These are phyloP conservation scores for Aspergillus phoenicis DNA, from an alignment of 2,329 filamentous ascomycete genomes.

Conservation along the genomic window DNA sequence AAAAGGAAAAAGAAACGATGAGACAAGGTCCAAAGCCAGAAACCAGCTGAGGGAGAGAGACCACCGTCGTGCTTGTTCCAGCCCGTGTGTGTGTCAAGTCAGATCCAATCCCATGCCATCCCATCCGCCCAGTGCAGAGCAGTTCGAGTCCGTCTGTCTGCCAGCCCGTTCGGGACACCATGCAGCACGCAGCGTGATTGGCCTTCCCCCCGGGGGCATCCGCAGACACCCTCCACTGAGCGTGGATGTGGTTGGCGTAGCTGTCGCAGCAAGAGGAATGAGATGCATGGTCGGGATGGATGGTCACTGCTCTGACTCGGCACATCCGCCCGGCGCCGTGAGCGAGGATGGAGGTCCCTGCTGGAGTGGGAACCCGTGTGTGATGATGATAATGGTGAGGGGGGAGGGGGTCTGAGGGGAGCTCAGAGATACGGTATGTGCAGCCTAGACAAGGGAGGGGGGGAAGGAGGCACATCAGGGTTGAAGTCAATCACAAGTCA, in stretches of 20 bases:
- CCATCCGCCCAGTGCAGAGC: not conserved
- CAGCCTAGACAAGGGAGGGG: not conserved
- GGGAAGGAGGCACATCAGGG: not conserved
- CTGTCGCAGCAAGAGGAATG: constrained; percentile 1
- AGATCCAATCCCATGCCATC: not conserved
- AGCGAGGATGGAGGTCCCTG: not conserved
- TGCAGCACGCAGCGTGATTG: constrained; percentile 7
- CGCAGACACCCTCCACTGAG: not conserved
- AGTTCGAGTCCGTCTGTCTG: not conserved
- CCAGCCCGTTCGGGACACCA: not conserved
- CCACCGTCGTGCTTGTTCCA: constrained; percentile 1
- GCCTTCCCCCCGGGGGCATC: not conserved
- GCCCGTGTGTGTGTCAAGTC: constrained; percentile 5
- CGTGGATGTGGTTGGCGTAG: not conserved
- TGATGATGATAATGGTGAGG: not conserved
- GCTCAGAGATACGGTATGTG: not conserved
- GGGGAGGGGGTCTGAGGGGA: not conserved
- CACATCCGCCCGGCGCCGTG: not conserved
- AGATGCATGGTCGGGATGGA: not conserved
- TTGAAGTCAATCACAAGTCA: not conserved
- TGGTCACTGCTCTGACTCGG: not conserved
- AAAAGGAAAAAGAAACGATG: not conserved
- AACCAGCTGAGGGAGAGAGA: not conserved
- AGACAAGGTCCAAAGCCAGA: constrained; percentile 7
- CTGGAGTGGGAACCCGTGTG: constrained; percentile 1